Base-by-base conservation (phyloP, 805 yeast genomes). In the Sugiyamaella smithiae region DNA sequence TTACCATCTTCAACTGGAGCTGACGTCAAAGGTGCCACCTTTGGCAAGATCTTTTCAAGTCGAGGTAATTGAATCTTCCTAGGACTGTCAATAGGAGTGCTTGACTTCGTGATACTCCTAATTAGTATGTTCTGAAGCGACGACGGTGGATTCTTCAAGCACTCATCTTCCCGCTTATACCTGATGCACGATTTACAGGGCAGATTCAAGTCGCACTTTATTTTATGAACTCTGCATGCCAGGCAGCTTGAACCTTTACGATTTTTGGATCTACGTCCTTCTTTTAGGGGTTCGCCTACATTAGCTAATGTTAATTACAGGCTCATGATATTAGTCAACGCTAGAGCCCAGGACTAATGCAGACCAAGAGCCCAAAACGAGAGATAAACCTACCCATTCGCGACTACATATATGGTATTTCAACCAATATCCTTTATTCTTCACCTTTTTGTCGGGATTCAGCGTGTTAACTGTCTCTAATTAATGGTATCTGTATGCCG, bases 231-330 rank as follows among this genome's bases (percentile, higher is more conserved):
- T 19, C 38, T 14, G 7, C 38, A 35, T 12, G 38, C 38, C 22
- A 35, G 8, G 16, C 38, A 35, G 38, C 38, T 35, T 12, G 38
- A 16, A 11, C 38, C 38, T 20, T 35, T 35, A 14, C 38, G 38
- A 19, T 35, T 35, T 35, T 35, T 35, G 11, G 38, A 16, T 6
- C 14, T 29, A n/a, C 33, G 33, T n/a, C 16, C 8, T 6, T 3
- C 33, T n/a, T 3, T 3, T 7, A 29, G 14, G 33, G n/a, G n/a
- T n/a, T n/a, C n/a, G n/a, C n/a, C n/a, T n/a, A n/a, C n/a, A n/a
- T n/a, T n/a, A n/a, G n/a, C n/a, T n/a, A n/a, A n/a, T n/a, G n/a
- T n/a, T n/a, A n/a, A n/a, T n/a, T n/a, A n/a, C n/a, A n/a, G n/a
- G n/a, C n/a, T n/a, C n/a, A n/a, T n/a, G n/a, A n/a, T n/a, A n/a